These are phyloP conservation scores for Schwanniomyces polymorphus DNA, from an alignment of 805 yeast genomes.

Conservation along the genomic window DNA sequence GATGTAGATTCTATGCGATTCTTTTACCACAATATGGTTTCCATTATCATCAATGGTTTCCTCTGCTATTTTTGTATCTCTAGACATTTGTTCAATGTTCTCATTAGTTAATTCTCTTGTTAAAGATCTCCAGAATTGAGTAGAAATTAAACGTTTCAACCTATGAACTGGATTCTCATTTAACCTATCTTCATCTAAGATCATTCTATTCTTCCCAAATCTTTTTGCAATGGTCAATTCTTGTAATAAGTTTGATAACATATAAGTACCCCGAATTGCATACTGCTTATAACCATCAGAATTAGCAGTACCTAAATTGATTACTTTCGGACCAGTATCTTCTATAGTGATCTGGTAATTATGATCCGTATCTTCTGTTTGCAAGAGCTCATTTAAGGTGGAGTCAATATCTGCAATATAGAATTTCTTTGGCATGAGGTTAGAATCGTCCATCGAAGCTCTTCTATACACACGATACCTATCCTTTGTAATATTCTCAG, in stretches of 20 bases:
- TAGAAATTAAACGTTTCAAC: slow-evolving; percentile 67
- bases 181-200: slow-evolving; percentile 78
- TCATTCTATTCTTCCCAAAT: slow-evolving; percentile 73
- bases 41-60: slow-evolving; percentile 38
- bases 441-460: slow-evolving; percentile 30
- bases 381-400: slow-evolving; percentile 67
- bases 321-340: slow-evolving; percentile 31
- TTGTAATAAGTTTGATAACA: slow-evolving; percentile 82
- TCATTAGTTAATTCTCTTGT: slow-evolving; percentile 68
- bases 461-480: slow-evolving; percentile 21
- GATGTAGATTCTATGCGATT: slow-evolving; percentile 73
- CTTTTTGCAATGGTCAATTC: slow-evolving; percentile 85
- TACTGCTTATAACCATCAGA: slow-evolving; percentile 76
- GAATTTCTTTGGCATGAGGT: slow-evolving; percentile 47
- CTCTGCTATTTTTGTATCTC: slow-evolving; percentile 72
- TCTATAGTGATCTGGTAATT: slow-evolving; percentile 63
- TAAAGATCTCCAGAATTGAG: slow-evolving; percentile 77
- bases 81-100: slow-evolving; percentile 68
- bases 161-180: slow-evolving; percentile 87
- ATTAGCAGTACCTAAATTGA: slow-evolving; percentile 59
- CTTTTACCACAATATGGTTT: slow-evolving; percentile 36
- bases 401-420: slow-evolving; percentile 73
- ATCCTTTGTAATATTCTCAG: slow-evolving; percentile 3
- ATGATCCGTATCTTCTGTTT: slow-evolving; percentile 80
- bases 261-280: slow-evolving; percentile 83